These are phyloP conservation scores for Hibiscus tridactylites DNA, from an alignment of 345 rosid species.

Conservation along the genomic window DNA sequence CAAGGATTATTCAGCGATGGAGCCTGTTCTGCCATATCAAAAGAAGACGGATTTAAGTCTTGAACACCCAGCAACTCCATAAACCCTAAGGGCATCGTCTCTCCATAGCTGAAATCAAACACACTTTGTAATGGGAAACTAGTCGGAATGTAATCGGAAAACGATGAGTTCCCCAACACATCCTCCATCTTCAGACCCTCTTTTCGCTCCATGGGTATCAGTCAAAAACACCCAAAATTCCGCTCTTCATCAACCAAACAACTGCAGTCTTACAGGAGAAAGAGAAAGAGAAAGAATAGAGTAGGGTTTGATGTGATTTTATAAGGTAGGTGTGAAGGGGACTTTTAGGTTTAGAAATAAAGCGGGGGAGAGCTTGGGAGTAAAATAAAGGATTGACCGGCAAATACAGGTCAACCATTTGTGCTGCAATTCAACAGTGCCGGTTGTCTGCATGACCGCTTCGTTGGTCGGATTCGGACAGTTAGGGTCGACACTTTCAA, in stretches of 20 bases:
- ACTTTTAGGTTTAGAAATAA: slow-evolving; percentile 15
- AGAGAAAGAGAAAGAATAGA: slow-evolving; percentile 1
- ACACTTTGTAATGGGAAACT: slow-evolving; percentile 31
- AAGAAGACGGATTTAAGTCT: slow-evolving; percentile 30
- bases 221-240: slow-evolving; percentile 2
- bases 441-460: too few species aligned
- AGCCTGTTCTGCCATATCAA: slow-evolving; percentile 22
- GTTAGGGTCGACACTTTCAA: too few species aligned
- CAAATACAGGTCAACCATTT: too few species aligned
- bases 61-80: slow-evolving; percentile 15
- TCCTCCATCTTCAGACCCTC: slow-evolving; percentile 31
- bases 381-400: too few species aligned
- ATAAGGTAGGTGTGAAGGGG: slow-evolving; percentile 20
- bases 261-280: too few species aligned
- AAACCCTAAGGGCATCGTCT: slow-evolving; percentile 48
- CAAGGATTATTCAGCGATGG: neutral
- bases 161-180: slow-evolving; percentile 29
- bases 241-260: slow-evolving; percentile 15
- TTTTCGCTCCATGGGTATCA: slow-evolving; percentile 21
- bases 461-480: too few species aligned
- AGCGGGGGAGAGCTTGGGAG: neutral
- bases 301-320: slow-evolving; percentile 30
- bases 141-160: slow-evolving; percentile 31
- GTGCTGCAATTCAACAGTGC: too few species aligned
- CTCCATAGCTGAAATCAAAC: slow-evolving; percentile 38